Conservation (phyloP, 345 rosid genomes). For the Rhizophora mangle region DNA sequence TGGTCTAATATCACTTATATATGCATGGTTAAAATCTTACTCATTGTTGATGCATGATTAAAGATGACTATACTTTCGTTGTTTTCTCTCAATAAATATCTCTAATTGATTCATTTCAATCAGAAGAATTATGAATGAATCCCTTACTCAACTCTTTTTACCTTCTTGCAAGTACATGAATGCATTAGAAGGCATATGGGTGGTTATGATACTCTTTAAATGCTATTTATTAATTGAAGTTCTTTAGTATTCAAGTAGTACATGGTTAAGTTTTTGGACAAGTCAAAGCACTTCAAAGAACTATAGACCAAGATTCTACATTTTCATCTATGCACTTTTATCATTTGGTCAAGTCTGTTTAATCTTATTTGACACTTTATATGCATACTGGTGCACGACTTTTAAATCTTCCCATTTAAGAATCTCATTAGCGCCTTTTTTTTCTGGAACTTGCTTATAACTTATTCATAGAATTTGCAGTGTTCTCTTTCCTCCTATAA, state of each 20-base stretch:
- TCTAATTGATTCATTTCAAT: neutral
- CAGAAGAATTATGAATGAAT: too few species aligned
- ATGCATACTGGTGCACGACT: neutral
- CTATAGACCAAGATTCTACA: slow-evolving; percentile 69
- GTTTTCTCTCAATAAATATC: neutral
- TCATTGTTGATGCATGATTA: neutral
- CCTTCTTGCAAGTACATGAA: slow-evolving; percentile 62
- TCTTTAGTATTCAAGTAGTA: slow-evolving; percentile 83
- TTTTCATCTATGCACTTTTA: slow-evolving; percentile 63
- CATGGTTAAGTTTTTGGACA: slow-evolving; percentile 97
- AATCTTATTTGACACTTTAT: slow-evolving; percentile 1
- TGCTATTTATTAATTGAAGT: slow-evolving; percentile 77
- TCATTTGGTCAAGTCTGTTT: slow-evolving; percentile 77
- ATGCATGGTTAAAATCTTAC: neutral
- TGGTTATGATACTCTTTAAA: slow-evolving; percentile 62
- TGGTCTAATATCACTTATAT: neutral
- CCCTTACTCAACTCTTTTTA: neutral
- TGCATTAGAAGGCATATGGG: slow-evolving; percentile 93
- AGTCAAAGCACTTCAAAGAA: slow-evolving; percentile 52
- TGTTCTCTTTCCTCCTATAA: neutral
- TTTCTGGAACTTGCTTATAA: neutral
- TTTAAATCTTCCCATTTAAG: neutral
- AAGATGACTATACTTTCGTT: neutral
- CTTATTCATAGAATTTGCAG: neutral
- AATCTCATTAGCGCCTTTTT: neutral